phyloP scores from a whole-genome alignment of 2,329 filamentous ascomycete genomes.

The Metarhizium rileyi region DNA sequence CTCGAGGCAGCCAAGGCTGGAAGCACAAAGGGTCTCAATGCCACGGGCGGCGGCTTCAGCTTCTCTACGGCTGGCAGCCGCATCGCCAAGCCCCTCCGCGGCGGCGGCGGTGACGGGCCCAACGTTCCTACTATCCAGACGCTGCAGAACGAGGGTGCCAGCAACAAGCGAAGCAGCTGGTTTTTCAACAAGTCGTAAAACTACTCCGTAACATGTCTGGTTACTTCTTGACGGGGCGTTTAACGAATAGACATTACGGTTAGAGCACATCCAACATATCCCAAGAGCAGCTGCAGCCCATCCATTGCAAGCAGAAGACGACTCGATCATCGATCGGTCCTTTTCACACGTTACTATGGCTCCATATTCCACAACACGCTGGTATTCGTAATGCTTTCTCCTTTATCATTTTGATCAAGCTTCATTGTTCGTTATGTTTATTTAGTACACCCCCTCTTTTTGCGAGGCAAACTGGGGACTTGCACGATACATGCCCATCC shows the following conservation, averaged over 20 bases:
- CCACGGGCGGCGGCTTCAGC: conserved; percentile 59
- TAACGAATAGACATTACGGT: conserved; percentile 7
- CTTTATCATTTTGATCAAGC: not conserved
- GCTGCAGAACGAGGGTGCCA: conserved; percentile 43
- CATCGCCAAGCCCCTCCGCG: conserved; percentile 60
- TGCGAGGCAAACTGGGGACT: not conserved
- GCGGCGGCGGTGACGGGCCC: conserved; percentile 40
- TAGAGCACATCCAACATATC: conserved; percentile 9
- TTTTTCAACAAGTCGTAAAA: conserved; percentile 56
- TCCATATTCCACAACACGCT: not conserved
- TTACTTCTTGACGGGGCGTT: conserved; percentile 2
- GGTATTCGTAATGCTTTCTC: not conserved
- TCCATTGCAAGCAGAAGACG: not conserved
- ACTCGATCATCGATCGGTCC: conserved; percentile 1
- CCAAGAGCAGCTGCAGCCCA: not conserved
- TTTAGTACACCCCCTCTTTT: not conserved
- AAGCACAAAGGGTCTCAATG: conserved; percentile 73
- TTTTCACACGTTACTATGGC: conserved; percentile 4
- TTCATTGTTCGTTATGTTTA: not conserved
- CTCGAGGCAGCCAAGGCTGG: conserved; percentile 91
- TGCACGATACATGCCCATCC: not conserved
- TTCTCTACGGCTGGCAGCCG: conserved; percentile 55
- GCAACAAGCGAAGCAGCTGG: conserved; percentile 62
- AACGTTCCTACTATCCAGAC: conserved; percentile 47
- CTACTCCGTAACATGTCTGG: not conserved